Percentiles rank a stretch among this genome's conserved stretches.
phyloP scores from a whole-genome alignment of 2,329 filamentous ascomycete genomes.

The Curvularia lunata region DNA sequence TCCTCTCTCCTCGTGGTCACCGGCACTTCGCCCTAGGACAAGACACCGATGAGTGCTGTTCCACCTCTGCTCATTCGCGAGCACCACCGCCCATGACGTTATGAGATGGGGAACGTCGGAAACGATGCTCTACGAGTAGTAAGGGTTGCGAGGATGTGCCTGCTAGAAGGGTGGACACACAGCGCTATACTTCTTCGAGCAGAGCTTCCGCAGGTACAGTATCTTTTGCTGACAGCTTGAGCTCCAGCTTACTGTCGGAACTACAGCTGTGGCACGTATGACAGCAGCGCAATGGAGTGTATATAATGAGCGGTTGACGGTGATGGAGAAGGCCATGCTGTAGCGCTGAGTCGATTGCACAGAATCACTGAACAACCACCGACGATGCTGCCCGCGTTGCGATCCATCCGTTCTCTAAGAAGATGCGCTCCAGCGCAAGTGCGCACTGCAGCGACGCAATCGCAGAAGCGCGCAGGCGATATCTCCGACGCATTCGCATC shows the following conservation, averaged over 20 bases:
- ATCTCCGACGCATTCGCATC: constrained; percentile 60
- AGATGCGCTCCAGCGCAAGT: constrained; percentile 29
- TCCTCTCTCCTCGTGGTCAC: background rate
- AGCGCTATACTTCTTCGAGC: constrained; percentile 24
- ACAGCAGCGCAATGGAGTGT: constrained; percentile 11
- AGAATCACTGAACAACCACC: constrained; percentile 8
- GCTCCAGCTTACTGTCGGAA: constrained; percentile 30
- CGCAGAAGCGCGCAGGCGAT: constrained; percentile 56
- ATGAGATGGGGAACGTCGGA: constrained; percentile 25
- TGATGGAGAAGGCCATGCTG: constrained; percentile 18
- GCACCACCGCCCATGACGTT: constrained; percentile 20
- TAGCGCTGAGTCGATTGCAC: constrained; percentile 9
- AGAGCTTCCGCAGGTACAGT: constrained; percentile 28
- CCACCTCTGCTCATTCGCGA: constrained; percentile 23
- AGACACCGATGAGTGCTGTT: constrained; percentile 17
- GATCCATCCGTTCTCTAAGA: constrained; percentile 33
- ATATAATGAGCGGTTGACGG: constrained; percentile 31
- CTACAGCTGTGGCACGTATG: background rate
- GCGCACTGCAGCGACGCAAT: constrained; percentile 40
- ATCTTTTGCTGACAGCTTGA: constrained; percentile 20
- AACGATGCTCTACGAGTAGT: constrained; percentile 23
- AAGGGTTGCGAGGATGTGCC: constrained; percentile 9
- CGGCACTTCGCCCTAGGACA: background rate
- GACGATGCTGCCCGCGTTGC: constrained; percentile 40
- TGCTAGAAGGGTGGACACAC: constrained; percentile 9